A percentile compares a stretch with the other conserved stretches of the same genome.
Evolutionary conservation across 1,284 basidiomycete genomes (phyloP).

Genomic region (Puccinia novopanici): DNA sequence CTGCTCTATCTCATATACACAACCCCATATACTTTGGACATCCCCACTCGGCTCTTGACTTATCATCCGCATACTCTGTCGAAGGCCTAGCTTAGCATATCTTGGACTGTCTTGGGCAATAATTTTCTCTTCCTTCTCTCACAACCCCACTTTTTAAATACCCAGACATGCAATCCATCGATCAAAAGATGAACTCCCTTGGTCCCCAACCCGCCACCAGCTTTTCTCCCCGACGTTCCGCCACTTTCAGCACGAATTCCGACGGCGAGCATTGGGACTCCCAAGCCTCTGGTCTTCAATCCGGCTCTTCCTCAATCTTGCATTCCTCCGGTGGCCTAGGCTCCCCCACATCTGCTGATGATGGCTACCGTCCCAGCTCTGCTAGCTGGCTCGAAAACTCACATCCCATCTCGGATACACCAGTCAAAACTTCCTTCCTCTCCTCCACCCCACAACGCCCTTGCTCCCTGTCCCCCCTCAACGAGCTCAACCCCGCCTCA

Average conservation of each 20-base stretch:
- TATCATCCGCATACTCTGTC: too few relatives aligned
- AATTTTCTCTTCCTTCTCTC: too few relatives aligned
- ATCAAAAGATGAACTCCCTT: conserved; percentile 16
- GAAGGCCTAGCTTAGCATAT: too few relatives aligned
- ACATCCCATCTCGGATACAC: background rate
- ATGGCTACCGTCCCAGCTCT: conserved; percentile 24
- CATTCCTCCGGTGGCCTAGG: background rate
- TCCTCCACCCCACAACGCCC: conserved; percentile 17
- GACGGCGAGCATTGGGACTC: background rate
- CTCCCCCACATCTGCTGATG: background rate
- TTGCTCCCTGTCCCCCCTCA: conserved; percentile 37
- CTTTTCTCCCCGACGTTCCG: conserved; percentile 3
- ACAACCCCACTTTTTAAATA: too few relatives aligned
- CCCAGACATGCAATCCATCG: conserved; percentile 12
- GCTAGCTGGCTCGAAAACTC: conserved; percentile 28
- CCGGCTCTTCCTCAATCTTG: conserved; percentile 1
- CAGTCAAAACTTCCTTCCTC: conserved; percentile 15
- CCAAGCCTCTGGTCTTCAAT: background rate
- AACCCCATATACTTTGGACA: too few relatives aligned
- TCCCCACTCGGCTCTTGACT: too few relatives aligned
- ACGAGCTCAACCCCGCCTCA: conserved; percentile 41
- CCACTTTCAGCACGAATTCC: background rate
- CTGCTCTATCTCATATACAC: too few relatives aligned
- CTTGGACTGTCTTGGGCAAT: too few relatives aligned
- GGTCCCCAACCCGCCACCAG: background rate